A percentile compares a stretch with the other conserved stretches of the same genome.
phyloP scores from a whole-genome alignment of 805 yeast species.

The Pichia manshurica region DNA sequence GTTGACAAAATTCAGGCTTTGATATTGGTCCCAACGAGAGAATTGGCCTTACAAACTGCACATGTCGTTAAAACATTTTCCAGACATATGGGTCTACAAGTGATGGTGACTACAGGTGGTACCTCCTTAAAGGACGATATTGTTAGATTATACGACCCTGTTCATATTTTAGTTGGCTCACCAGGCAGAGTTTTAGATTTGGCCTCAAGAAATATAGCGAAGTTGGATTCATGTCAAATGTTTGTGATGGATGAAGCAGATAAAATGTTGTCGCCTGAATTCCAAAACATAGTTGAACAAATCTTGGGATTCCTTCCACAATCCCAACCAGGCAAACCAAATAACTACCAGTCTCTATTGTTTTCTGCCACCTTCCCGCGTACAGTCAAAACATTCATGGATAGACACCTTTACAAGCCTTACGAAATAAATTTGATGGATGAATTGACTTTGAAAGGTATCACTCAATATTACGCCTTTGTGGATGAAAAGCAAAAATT shows the following conservation, averaged over 20 bases:
- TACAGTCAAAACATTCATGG: conserved; percentile 89
- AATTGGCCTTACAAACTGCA: conserved; percentile 93
- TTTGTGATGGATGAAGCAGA: conserved; percentile 99
- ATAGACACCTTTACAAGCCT: conserved; percentile 81
- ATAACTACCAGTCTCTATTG: conserved; percentile 73
- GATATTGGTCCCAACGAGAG: conserved; percentile 95
- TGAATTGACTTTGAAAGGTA: conserved; percentile 91
- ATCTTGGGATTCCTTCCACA: conserved; percentile 74
- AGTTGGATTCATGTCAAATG: conserved; percentile 76
- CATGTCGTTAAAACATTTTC: conserved; percentile 96
- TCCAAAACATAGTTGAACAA: conserved; percentile 80
- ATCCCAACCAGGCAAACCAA: conserved; percentile 27
- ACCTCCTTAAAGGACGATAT: conserved; percentile 92
- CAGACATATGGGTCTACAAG: conserved; percentile 83
- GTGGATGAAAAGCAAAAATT: conserved; percentile 95
- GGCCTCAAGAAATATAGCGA: conserved; percentile 83
- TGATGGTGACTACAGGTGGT: conserved; percentile 99
- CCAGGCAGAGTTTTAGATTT: conserved; percentile 96
- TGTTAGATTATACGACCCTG: conserved; percentile 84
- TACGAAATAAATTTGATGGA: conserved; percentile 97
- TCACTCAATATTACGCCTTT: conserved; percentile 96
- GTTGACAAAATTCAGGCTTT: conserved; percentile 82
- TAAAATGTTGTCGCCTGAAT: conserved; percentile 88
- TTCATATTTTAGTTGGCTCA: conserved; percentile 92
- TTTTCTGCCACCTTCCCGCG: conserved; percentile 96